Percentiles rank a stretch among this genome's conserved stretches.
phyloP scores from a whole-genome alignment of 345 rosid species.

The Murraya koenigii region DNA sequence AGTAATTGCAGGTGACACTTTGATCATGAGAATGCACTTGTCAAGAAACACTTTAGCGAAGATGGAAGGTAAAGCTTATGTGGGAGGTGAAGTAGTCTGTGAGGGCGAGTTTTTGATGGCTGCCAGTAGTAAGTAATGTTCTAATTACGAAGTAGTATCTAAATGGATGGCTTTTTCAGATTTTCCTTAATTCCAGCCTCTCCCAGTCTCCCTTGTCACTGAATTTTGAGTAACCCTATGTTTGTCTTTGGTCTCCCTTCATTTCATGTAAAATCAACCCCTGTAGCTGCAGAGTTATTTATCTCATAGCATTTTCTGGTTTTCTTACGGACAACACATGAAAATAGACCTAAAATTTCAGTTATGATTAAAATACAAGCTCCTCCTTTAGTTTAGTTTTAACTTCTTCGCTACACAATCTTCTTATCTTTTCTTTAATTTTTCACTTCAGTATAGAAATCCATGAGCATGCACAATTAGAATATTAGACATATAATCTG shows the following conservation, averaged over 20 bases:
- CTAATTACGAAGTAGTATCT: not conserved
- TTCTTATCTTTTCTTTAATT: too few relatives aligned
- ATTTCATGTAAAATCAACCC: not conserved
- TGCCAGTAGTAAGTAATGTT: slow-evolving; percentile 47
- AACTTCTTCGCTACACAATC: too few relatives aligned
- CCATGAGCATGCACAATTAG: too few relatives aligned
- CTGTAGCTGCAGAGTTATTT: too few relatives aligned
- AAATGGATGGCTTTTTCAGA: not conserved
- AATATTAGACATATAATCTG: too few relatives aligned
- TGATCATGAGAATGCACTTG: slow-evolving; percentile 94
- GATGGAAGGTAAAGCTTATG: slow-evolving; percentile 98
- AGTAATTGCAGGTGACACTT: slow-evolving; percentile 92
- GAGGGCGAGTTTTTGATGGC: slow-evolving; percentile 98
- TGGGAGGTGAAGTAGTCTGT: slow-evolving; percentile 75
- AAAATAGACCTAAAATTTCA: too few relatives aligned
- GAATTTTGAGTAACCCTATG: too few relatives aligned
- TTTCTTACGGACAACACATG: too few relatives aligned
- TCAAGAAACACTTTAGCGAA: slow-evolving; percentile 84
- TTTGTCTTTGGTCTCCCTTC: not conserved
- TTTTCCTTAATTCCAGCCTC: not conserved
- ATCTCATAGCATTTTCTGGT: too few relatives aligned
- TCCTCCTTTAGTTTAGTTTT: too few relatives aligned
- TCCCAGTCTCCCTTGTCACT: not conserved
- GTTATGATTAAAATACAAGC: too few relatives aligned
- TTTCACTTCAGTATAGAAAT: too few relatives aligned